Base-by-base conservation (phyloP, 768 basidiomycete genomes). In the Termitomyces sp. region DNA sequence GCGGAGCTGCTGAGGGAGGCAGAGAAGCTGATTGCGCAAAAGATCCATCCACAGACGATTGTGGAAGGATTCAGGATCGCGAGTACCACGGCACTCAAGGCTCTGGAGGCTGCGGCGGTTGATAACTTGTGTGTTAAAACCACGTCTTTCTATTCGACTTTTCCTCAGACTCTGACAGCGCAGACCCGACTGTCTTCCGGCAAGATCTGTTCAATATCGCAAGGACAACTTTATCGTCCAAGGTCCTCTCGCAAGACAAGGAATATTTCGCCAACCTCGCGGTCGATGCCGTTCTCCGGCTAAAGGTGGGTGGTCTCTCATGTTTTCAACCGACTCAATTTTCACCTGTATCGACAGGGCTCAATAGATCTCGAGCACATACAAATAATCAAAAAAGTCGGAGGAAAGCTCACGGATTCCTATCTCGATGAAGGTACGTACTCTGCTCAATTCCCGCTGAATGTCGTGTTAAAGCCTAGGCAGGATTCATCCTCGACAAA, bases 301-400 rank as follows among this genome's bases (percentile, higher is more conserved):
- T 98, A 49, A 95, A 95, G 82, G 91, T 88, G 60, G 1, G 67
- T 32, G 36, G 3, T 12, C 56, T 23, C 20, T n/a, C 48, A 1
- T 23, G 4, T 14, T 18, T 50, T 16, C 1, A 4, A 40, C 33
- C 7, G 1, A 4, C 30, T 2, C 18, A 26, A 12, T 55, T n/a
- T 26, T 40, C 62, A 50, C 65, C 40, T n/a, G 16, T 41, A 2
- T n/a, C 40, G 8, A 7, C 67, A 94, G 90, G 97, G 97, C 40
- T 97, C 95, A 40, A 95, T 92, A 53, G 90, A 98, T 75, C 80
- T 99, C 36, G 96, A 99, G 65, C 95, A 98, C 72, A 98, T 99
- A 64, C 96, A 99, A 74, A 89, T 98, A 72, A 99, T 98, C 79
- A 99, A 99, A 83, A 98, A 98, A 75, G 93, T 92, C n/a, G 96